These are phyloP conservation scores for Blastobotrys raffinosifermentans DNA, from an alignment of 1,139 yeast genomes.

Conservation along the genomic window DNA sequence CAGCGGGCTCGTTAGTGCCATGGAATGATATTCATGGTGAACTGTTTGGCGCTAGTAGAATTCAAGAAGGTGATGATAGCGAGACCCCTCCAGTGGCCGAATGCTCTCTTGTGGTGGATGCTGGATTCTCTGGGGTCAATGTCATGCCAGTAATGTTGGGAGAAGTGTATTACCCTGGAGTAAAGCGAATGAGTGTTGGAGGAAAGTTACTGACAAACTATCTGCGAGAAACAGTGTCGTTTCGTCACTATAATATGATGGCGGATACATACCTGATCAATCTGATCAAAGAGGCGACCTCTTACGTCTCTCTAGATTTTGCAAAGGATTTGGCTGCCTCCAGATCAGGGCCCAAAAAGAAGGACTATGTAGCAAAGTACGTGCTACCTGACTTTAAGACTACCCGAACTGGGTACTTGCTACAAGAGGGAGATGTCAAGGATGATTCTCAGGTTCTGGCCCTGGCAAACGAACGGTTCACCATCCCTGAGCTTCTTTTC, in stretches of 20 bases:
- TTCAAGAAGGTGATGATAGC: too few species aligned
- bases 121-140: slow-evolving; percentile 87
- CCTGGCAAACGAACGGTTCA: slow-evolving; percentile 77
- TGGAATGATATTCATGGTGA: slow-evolving; percentile 40
- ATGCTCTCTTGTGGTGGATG: slow-evolving; percentile 75
- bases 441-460: slow-evolving; percentile 50
- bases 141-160: slow-evolving; percentile 80
- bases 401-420: slow-evolving; percentile 53
- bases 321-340: slow-evolving; percentile 43
- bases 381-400: slow-evolving; percentile 85
- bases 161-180: slow-evolving; percentile 70
- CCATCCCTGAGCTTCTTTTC: slow-evolving; percentile 80
- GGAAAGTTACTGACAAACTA: slow-evolving; percentile 82
- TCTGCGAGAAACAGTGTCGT: slow-evolving; percentile 76
- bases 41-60: slow-evolving; percentile 16
- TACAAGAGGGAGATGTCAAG: slow-evolving; percentile 27
- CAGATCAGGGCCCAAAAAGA: slow-evolving; percentile 24
- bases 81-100: slow-evolving; percentile 38
- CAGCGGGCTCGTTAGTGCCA: slow-evolving; percentile 66
- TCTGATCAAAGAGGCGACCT: slow-evolving; percentile 75
- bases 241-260: slow-evolving; percentile 87
- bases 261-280: slow-evolving; percentile 85
- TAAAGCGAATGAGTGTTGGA: slow-evolving; percentile 70
- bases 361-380: slow-evolving; percentile 47
- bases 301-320: slow-evolving; percentile 69